Conservation (phyloP, 1,284 basidiomycete species). For the Cryptococcus sp. region DNA sequence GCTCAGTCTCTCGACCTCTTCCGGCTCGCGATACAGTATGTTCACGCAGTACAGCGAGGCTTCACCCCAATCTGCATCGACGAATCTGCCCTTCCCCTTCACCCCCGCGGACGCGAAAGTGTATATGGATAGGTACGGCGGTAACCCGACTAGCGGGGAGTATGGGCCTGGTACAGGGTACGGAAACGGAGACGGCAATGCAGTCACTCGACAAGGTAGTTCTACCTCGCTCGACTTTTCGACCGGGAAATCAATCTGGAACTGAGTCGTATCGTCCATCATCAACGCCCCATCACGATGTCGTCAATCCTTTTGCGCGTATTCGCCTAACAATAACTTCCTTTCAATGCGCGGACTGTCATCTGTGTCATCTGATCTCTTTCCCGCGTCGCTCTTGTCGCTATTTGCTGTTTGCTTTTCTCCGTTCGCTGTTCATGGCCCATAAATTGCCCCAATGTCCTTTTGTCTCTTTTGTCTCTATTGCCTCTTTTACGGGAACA, state of each 20-base stretch:
- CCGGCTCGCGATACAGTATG: constrained; percentile 5
- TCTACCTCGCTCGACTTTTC: constrained; percentile 34
- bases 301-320: neutral
- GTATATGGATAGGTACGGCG: neutral
- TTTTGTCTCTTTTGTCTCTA: too few relatives aligned
- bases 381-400: too few relatives aligned
- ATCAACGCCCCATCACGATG: too few relatives aligned
- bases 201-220: neutral
- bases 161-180: neutral
- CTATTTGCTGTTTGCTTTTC: too few relatives aligned
- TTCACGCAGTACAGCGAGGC: constrained; percentile 9
- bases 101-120: neutral
- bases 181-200: neutral
- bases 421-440: too few relatives aligned
- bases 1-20: constrained; percentile 11
- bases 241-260: constrained; percentile 41
- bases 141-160: neutral
- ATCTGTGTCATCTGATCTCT: too few relatives aligned
- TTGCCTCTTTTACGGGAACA: too few relatives aligned
- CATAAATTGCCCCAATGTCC: too few relatives aligned
- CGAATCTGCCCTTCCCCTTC: neutral
- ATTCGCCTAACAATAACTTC: neutral
- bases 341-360: too few relatives aligned
- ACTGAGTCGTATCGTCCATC: constrained; percentile 2
- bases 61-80: neutral